Evolutionary conservation across 2,329 filamentous ascomycete genomes (phyloP).

Genomic region (Trichoderma brevicompactum): DNA sequence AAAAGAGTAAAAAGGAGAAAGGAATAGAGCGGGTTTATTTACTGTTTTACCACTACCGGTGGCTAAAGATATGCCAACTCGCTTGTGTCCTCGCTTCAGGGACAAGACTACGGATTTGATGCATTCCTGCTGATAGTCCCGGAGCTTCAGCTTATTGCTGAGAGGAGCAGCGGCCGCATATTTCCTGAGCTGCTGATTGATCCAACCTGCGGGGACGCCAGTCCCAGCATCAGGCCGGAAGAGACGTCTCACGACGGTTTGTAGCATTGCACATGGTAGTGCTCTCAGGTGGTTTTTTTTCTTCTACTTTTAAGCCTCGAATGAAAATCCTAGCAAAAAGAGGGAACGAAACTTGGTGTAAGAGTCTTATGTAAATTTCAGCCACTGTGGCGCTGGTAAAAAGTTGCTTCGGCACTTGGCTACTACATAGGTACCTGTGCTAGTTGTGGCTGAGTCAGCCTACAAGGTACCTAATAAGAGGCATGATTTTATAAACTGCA

Average conservation of each 20-base stretch:
- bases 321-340: slow-evolving; percentile 17
- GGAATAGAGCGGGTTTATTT: slow-evolving; percentile 20
- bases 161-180: slow-evolving; percentile 34
- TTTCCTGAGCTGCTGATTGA: slow-evolving; percentile 20
- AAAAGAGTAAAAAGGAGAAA: background rate
- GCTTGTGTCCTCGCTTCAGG: slow-evolving; percentile 71
- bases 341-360: slow-evolving; percentile 10
- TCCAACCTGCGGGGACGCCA: slow-evolving; percentile 23
- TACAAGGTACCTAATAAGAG: background rate
- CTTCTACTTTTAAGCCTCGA: background rate
- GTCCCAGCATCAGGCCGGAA: slow-evolving; percentile 32
- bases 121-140: slow-evolving; percentile 89
- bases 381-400: slow-evolving; percentile 28
- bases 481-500: slow-evolving; percentile 1
- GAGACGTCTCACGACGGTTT: slow-evolving; percentile 38
- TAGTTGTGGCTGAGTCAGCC: slow-evolving; percentile 14
- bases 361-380: slow-evolving; percentile 15
- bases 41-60: slow-evolving; percentile 91
- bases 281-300: slow-evolving; percentile 2
- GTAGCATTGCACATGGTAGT: slow-evolving; percentile 47
- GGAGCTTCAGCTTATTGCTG: slow-evolving; percentile 60
- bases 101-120: slow-evolving; percentile 79
- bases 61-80: slow-evolving; percentile 82
- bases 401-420: too few relatives aligned
- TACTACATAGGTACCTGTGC: too few relatives aligned